phyloP scores from a whole-genome alignment of 1,284 basidiomycete species.

The Boletus holoroseus region DNA sequence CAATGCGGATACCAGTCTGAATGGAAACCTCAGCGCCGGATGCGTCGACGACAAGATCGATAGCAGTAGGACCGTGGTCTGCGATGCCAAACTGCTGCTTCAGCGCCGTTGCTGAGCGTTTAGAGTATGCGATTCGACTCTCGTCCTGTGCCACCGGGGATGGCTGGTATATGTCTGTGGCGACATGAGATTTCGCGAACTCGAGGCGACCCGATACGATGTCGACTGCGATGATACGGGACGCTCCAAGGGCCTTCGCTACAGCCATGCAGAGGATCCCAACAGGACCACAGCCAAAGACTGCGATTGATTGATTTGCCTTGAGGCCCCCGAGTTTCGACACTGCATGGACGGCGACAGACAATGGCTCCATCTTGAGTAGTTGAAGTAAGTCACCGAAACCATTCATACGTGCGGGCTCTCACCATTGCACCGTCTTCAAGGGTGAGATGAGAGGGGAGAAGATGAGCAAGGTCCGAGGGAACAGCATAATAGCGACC shows the following conservation, averaged over 20 bases:
- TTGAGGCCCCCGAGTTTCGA: slow-evolving; percentile 71
- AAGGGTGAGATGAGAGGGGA: slow-evolving; percentile 69
- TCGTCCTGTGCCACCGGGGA: slow-evolving; percentile 61
- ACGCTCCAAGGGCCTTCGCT: slow-evolving; percentile 82
- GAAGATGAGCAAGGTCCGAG: slow-evolving; percentile 65
- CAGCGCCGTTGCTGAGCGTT: slow-evolving; percentile 59
- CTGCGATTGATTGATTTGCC: slow-evolving; percentile 65
- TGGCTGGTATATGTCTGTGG: slow-evolving; percentile 77
- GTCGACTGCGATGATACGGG: slow-evolving; percentile 78
- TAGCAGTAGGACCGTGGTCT: slow-evolving; percentile 52
- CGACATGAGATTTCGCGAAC: slow-evolving; percentile 86
- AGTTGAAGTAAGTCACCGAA: slow-evolving; percentile 3
- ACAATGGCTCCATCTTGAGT: slow-evolving; percentile 86
- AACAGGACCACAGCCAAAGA: slow-evolving; percentile 92
- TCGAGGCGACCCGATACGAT: slow-evolving; percentile 78
- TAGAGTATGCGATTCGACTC: slow-evolving; percentile 61
- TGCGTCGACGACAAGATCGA: slow-evolving; percentile 77
- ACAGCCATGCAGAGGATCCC: slow-evolving; percentile 91
- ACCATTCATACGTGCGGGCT: background rate
- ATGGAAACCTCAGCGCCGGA: slow-evolving; percentile 88
- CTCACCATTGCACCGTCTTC: slow-evolving; percentile 82
- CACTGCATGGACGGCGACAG: slow-evolving; percentile 88
- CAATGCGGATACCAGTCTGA: slow-evolving; percentile 74
- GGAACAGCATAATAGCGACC: slow-evolving; percentile 76
- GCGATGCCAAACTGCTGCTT: slow-evolving; percentile 53